These are phyloP conservation scores for Kentomonas sorsogonicus DNA, from an alignment of 208 protist species.

Conservation along the genomic window DNA sequence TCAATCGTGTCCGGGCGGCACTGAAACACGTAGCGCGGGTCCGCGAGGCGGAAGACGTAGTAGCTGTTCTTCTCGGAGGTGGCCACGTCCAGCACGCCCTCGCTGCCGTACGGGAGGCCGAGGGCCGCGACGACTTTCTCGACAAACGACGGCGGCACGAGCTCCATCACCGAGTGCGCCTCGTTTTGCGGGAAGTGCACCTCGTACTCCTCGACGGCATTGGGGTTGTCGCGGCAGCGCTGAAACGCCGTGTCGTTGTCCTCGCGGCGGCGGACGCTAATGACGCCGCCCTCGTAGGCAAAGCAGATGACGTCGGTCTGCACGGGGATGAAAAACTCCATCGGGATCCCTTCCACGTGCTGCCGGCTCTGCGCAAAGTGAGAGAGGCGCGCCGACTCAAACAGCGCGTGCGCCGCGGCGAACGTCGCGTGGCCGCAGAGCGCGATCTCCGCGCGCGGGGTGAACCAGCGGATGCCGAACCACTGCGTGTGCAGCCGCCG, in stretches of 20 bases:
- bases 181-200: slow-evolving; percentile 57
- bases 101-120: slow-evolving; percentile 31
- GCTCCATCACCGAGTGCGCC: slow-evolving; percentile 28
- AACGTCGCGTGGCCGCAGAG: slow-evolving; percentile 77
- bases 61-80: slow-evolving; percentile 22
- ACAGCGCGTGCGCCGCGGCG: slow-evolving; percentile 67
- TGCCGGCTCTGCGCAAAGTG: slow-evolving; percentile 30
- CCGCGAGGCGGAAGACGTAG: slow-evolving; percentile 39
- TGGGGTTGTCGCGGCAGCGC: background rate
- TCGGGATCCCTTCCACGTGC: slow-evolving; percentile 36
- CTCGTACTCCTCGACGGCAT: slow-evolving; percentile 27
- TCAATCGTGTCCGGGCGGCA: slow-evolving; percentile 20
- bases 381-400: slow-evolving; percentile 38
- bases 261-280: slow-evolving; percentile 31
- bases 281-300: slow-evolving; percentile 40
- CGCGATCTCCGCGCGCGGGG: slow-evolving; percentile 42
- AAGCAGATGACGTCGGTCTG: slow-evolving; percentile 64
- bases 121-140: slow-evolving; percentile 29
- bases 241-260: background rate
- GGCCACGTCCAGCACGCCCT: slow-evolving; percentile 35
- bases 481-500: slow-evolving; percentile 34
- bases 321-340: slow-evolving; percentile 50
- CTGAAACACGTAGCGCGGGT: slow-evolving; percentile 25
- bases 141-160: slow-evolving; percentile 21
- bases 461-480: slow-evolving; percentile 80